Base-by-base conservation (phyloP, 1,284 basidiomycete genomes). In the Peniophora sp. region DNA sequence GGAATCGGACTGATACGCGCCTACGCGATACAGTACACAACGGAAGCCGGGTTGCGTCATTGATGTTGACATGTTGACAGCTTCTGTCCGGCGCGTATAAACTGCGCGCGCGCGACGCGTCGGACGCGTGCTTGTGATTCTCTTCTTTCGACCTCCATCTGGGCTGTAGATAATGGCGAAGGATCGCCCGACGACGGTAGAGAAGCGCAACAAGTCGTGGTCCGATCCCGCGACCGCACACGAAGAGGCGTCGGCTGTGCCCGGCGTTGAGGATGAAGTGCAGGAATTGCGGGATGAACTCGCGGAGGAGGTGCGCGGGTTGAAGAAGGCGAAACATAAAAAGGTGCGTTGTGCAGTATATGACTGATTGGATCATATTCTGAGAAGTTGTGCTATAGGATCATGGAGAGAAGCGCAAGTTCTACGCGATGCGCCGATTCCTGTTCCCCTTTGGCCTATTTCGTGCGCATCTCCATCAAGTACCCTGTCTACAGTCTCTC, bases 401-500 rank as follows among this genome's bases (percentile, higher is more conserved):
- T 32, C 27, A 32, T 32, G 27, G 27, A 12, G 27, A 32, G 6
- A 32, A 32, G 27, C 27, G 27, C 27, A 32, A 32, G 27, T 20
- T 45, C 43, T 24, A 20, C n/a, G 23, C 43, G 14, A 20, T n/a
- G 15, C 17, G 43, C 15, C 43, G 43, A 22, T 45, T 45, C 23
- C 10, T 45, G 20, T 45, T 45, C 43, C 43, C 43, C 23, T 24
- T 45, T 15, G 43, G 43, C 14, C 20, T 45, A 9, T 45, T 45
- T n/a, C 9, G 43, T 45, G n/a, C 23, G 43, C 22, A 15, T 5
- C 18, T 41, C n/a, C 37, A 5, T 8, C n/a, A 3, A 70, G 68
- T 11, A 60, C 72, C 20, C 20, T 17, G 6, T 37, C 20, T 14
- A 50, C 20, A 49, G 48, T 27, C 34, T 27, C 44, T 47, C 27